These are phyloP conservation scores for Crithidia expoeki DNA, from an alignment of 208 protist genomes.

Conservation along the genomic window DNA sequence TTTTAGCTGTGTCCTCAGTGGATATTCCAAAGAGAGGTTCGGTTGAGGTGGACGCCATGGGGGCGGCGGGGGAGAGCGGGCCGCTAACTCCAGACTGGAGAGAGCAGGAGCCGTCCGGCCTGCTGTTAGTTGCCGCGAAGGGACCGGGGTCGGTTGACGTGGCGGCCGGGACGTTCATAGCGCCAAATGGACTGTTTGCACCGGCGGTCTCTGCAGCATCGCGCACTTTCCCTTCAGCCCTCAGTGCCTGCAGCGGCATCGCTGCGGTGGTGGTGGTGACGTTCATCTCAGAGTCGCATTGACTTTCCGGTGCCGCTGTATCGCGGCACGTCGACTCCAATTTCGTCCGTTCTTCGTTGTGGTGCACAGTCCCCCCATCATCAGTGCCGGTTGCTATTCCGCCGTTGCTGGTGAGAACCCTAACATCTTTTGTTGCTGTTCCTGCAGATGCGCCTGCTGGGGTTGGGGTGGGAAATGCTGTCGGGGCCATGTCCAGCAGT, in stretches of 20 bases:
- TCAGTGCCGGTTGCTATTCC: background rate
- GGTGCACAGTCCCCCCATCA: background rate
- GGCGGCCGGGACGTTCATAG: background rate
- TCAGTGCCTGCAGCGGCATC: background rate
- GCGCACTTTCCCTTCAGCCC: background rate
- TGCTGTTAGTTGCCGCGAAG: background rate
- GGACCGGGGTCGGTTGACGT: background rate
- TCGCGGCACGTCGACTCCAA: background rate
- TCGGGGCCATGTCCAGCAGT: background rate
- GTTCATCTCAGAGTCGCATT: background rate
- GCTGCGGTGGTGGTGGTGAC: background rate
- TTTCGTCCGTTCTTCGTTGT: constrained; percentile 8
- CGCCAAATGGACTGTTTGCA: background rate
- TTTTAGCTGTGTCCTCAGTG: constrained; percentile 1
- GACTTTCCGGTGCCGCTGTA: background rate
- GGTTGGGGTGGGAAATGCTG: background rate
- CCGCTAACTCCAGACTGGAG: background rate
- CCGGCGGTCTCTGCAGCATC: background rate
- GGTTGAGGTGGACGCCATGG: constrained; percentile 4
- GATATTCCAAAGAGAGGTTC: constrained; percentile 38
- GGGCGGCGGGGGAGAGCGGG: background rate
- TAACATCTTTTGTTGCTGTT: background rate
- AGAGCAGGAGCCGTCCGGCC: background rate
- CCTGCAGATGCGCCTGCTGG: background rate
- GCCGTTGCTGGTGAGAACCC: background rate